A percentile compares a stretch with the other conserved stretches of the same genome.
phyloP scores from a whole-genome alignment of 768 basidiomycete genomes.

The Pleurotus platypus region DNA sequence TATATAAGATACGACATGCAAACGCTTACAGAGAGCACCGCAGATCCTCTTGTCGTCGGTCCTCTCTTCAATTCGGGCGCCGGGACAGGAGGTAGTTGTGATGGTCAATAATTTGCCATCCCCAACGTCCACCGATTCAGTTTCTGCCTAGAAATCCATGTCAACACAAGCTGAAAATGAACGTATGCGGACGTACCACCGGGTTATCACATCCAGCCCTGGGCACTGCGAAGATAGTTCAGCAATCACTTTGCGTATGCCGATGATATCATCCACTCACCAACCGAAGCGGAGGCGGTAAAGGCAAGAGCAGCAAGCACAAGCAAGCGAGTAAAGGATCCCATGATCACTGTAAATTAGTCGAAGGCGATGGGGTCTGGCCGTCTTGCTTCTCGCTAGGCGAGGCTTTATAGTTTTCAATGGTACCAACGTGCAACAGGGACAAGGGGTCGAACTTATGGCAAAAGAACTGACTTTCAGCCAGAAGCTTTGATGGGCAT shows the following conservation, averaged over 20 bases:
- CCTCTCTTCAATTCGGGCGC: neutral
- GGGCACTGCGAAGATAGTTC: neutral
- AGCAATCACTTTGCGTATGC: neutral
- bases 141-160: neutral
- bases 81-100: neutral
- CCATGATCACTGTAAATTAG: neutral
- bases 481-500: constrained; percentile 7
- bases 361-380: too few relatives aligned
- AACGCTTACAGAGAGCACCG: neutral
- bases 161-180: neutral
- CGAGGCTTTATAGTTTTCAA: neutral
- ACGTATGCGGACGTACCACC: neutral
- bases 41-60: constrained; percentile 8
- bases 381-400: neutral
- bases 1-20: neutral
- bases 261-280: neutral
- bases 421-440: constrained; percentile 7
- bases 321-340: constrained; percentile 3
- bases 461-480: constrained; percentile 2
- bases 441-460: constrained; percentile 1
- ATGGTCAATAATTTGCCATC: neutral
- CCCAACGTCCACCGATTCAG: neutral
- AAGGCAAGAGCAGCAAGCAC: constrained; percentile 2
- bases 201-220: neutral
- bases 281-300: neutral